These are phyloP conservation scores for Penicillium waksmanii DNA, from an alignment of 495 filamentous ascomycete genomes.

Conservation along the genomic window DNA sequence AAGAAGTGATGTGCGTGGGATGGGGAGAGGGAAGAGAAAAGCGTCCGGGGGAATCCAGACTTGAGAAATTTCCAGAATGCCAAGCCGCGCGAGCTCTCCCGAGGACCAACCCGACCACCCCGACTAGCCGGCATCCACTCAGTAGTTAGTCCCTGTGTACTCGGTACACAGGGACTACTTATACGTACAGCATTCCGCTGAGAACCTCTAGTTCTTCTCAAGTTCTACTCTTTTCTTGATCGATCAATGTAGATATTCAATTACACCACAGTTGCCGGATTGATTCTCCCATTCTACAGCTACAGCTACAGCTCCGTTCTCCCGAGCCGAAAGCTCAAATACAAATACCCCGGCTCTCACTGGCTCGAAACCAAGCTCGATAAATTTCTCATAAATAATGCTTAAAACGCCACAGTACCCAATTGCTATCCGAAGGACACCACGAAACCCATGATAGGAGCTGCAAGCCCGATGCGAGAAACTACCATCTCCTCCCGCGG, in stretches of 20 bases:
- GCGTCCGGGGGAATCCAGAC: constrained; percentile 41
- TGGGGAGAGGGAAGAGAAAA: constrained; percentile 37
- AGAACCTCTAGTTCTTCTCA: too few species aligned
- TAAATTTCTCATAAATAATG: constrained; percentile 15
- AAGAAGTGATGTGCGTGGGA: constrained; percentile 35
- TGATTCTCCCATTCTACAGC: background rate
- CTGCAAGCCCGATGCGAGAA: constrained; percentile 3
- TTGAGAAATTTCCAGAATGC: constrained; percentile 62
- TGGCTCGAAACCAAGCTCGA: background rate
- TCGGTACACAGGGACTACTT: too few species aligned
- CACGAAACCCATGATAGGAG: constrained; percentile 7
- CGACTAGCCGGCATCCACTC: background rate
- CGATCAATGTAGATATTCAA: too few species aligned
- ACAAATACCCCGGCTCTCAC: constrained; percentile 1
- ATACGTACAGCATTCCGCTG: background rate
- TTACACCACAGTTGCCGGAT: too few species aligned
- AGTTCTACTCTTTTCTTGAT: too few species aligned
- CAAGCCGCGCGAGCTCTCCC: constrained; percentile 48
- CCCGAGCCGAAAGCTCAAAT: constrained; percentile 16
- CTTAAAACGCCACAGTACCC: constrained; percentile 33
- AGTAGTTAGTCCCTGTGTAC: too few species aligned
- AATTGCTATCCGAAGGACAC: constrained; percentile 9
- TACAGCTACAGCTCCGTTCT: constrained; percentile 21
- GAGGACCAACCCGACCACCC: constrained; percentile 32
- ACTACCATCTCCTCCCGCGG: constrained; percentile 50